Evolutionary conservation across 2,329 filamentous ascomycete species (phyloP), one percentile per base, ranked within the genome.

Genomic region (Neonectria neomacrospora): DNA sequence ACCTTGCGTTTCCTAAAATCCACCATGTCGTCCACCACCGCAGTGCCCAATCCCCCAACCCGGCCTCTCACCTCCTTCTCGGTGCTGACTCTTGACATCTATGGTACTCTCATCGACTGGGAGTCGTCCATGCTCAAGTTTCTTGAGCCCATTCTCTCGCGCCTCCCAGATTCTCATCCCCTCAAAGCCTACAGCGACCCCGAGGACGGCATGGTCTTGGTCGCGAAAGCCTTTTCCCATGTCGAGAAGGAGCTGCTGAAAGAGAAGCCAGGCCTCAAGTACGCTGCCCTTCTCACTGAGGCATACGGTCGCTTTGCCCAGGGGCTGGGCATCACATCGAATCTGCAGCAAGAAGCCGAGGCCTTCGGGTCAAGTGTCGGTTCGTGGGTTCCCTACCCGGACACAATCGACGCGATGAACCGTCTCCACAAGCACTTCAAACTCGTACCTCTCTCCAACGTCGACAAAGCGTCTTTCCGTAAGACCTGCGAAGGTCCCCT

Each of bases 101-200:
- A 92, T 76, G 91, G 91, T 76, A 95, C 92, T 0, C 84, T 94
- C 3, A 87, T 94, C 64, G 90, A 94, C 80, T 93, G 90, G 91
- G 90, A 93, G 75, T 75, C 80, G n/a, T 90, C 90, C 62, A 85
- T 93, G 60, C 77, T 85, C 54, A 67, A 77, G 2, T 82, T 85
- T 3, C 81, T 93, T 1, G 70, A 76, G 23, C 82, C 85, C 0
- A 72, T 86, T 7, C 76, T 83, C 57, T 71, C 81, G 41, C 77
- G 74, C n/a, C 77, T 85, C 0, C 78, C 80, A 0, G 28, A 75
- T 3, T 65, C 73, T 6, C 77, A 83, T 67, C 73, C 77, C 1
- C 73, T 78, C 54, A 70, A 68, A 50, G 76, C 75, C 42, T 77
- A 82, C 82, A 82, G 88, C 54, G 85, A 91, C 0, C 65, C 79